These are phyloP conservation scores for Globisporangium okanoganense DNA, from an alignment of 352 stramenopile species.

Conservation along the genomic window DNA sequence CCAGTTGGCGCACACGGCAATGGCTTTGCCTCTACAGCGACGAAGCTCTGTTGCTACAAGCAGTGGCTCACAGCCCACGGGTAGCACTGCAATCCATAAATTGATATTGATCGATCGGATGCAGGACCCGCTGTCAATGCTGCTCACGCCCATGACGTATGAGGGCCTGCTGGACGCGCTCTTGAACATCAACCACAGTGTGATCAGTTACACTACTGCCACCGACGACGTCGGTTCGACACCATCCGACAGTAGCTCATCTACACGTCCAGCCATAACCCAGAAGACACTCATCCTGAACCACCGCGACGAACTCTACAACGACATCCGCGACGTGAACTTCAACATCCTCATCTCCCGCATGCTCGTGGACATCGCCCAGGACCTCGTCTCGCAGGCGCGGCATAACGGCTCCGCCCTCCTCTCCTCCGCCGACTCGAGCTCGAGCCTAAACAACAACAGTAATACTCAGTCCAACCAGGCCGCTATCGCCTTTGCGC, in stretches of 20 bases:
- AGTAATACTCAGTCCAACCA: neutral
- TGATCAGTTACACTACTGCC: slow-evolving; percentile 56
- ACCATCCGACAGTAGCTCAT: neutral
- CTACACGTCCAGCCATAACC: no score
- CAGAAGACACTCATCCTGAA: slow-evolving; percentile 62
- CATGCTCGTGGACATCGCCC: slow-evolving; percentile 44
- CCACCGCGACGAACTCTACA: slow-evolving; percentile 64
- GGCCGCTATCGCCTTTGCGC: slow-evolving; percentile 25
- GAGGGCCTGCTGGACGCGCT: slow-evolving; percentile 74
- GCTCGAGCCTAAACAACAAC: neutral
- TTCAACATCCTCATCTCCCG: slow-evolving; percentile 67
- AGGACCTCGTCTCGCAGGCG: slow-evolving; percentile 47
- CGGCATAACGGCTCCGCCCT: slow-evolving; percentile 10
- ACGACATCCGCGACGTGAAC: slow-evolving; percentile 72
- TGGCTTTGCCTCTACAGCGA: slow-evolving; percentile 5
- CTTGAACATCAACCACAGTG: slow-evolving; percentile 66
- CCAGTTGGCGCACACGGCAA: slow-evolving; percentile 33
- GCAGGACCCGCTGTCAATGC: slow-evolving; percentile 77
- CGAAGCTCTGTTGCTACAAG: neutral
- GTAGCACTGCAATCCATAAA: slow-evolving; percentile 33
- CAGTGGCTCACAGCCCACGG: neutral
- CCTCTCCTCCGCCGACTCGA: neutral
- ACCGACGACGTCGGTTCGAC: slow-evolving; percentile 7
- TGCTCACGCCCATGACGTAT: slow-evolving; percentile 83
- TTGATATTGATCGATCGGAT: slow-evolving; percentile 71